Evolutionary conservation across 441 rosid genomes (phyloP).

Genomic region (Erodium trifolium): DNA sequence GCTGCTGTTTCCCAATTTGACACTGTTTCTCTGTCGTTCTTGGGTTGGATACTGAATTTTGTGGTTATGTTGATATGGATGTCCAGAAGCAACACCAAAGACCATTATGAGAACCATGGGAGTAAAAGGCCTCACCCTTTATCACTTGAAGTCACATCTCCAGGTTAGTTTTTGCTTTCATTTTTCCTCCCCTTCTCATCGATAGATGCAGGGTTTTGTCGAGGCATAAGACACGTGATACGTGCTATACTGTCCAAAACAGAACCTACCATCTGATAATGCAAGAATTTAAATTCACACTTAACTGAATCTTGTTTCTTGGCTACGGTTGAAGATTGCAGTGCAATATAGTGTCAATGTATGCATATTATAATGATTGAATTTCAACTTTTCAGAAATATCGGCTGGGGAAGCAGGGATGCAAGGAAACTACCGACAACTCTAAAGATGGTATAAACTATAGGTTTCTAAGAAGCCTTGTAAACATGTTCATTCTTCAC

Average conservation of each 20-base stretch:
- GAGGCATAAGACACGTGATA: too few relatives aligned
- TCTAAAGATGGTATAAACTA: slow-evolving; percentile 69
- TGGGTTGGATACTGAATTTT: slow-evolving; percentile 2
- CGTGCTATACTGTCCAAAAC: too few relatives aligned
- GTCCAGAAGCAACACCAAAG: slow-evolving; percentile 25
- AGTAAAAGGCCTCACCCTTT: slow-evolving; percentile 88
- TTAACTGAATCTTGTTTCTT: too few relatives aligned
- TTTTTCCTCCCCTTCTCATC: neutral
- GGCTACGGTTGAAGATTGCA: too few relatives aligned
- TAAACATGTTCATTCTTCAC: neutral
- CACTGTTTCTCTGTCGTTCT: neutral
- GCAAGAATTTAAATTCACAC: too few relatives aligned
- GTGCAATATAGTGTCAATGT: neutral
- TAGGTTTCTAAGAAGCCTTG: slow-evolving; percentile 8
- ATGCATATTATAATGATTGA: slow-evolving; percentile 1
- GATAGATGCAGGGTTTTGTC: too few relatives aligned
- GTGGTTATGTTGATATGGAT: slow-evolving; percentile 17
- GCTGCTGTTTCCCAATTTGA: too few relatives aligned
- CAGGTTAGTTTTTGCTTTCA: slow-evolving; percentile 45
- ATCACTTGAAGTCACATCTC: slow-evolving; percentile 90
- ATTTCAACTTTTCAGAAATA: slow-evolving; percentile 49
- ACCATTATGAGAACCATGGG: slow-evolving; percentile 89
- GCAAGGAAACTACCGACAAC: slow-evolving; percentile 68
- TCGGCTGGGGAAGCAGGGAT: slow-evolving; percentile 70
- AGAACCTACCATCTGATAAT: too few relatives aligned